A percentile compares a stretch with the other conserved stretches of the same genome.
Conservation (phyloP, 2,329 filamentous ascomycete species). For the Aspergillus sp. region DNA sequence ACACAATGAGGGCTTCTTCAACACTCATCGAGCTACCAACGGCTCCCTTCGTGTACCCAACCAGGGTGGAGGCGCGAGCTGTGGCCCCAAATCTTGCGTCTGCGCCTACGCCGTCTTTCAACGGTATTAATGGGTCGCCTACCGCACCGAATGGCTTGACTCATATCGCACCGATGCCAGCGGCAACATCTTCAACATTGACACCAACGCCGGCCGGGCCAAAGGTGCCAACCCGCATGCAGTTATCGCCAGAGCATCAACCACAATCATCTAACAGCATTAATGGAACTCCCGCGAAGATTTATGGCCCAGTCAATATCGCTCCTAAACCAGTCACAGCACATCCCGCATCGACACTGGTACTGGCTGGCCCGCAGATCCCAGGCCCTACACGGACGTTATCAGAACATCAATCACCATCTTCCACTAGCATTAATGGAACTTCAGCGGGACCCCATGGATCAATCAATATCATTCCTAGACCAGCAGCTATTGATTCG, state of each 20-base stretch:
- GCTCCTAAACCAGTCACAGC: conserved; percentile 14
- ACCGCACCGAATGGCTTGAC: background rate
- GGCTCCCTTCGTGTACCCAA: conserved; percentile 21
- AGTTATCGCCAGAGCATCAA: background rate
- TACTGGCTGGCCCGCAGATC: background rate
- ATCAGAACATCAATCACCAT: background rate
- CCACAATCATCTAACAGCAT: background rate
- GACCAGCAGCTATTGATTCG: background rate
- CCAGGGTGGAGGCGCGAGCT: conserved; percentile 14
- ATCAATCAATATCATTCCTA: background rate
- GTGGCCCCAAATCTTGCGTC: conserved; percentile 2
- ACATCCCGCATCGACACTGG: background rate
- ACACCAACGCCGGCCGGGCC: background rate
- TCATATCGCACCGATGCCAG: background rate
- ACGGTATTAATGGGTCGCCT: background rate
- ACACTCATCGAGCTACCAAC: conserved; percentile 26
- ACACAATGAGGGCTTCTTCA: conserved; percentile 26
- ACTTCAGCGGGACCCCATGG: background rate
- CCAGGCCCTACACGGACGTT: background rate
- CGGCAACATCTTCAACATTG: background rate
- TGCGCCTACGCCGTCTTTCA: background rate
- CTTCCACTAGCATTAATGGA: background rate
- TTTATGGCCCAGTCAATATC: conserved; percentile 13
- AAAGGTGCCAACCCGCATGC: background rate
- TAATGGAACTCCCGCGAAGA: background rate